Percentiles rank a stretch among this genome's conserved stretches.
phyloP scores from a whole-genome alignment of 495 filamentous ascomycete genomes.

The Trypethelium eluteriae region DNA sequence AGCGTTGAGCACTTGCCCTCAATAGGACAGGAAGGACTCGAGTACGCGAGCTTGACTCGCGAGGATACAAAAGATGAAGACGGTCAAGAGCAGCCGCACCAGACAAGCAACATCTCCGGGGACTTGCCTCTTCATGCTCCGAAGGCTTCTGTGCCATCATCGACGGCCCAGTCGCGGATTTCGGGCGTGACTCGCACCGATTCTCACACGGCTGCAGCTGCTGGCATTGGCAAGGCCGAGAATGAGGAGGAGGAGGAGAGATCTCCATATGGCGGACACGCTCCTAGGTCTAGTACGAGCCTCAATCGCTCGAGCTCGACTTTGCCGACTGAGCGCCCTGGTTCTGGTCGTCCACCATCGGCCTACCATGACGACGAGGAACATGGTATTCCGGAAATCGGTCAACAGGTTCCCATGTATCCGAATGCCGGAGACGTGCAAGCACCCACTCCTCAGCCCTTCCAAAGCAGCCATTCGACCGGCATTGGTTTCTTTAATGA shows the following conservation, averaged over 20 bases:
- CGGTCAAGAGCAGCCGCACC: conserved; percentile 41
- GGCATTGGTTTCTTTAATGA: conserved; percentile 53
- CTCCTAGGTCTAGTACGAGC: conserved; percentile 41
- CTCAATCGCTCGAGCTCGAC: conserved; percentile 47
- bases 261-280: conserved; percentile 27
- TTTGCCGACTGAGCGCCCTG: conserved; percentile 42
- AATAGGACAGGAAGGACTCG: conserved; percentile 79
- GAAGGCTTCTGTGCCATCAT: conserved; percentile 72
- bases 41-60: conserved; percentile 61
- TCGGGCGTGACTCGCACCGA: conserved; percentile 81
- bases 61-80: conserved; percentile 29
- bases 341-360: conserved; percentile 32
- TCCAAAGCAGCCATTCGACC: conserved; percentile 43
- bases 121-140: conserved; percentile 84
- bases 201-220: conserved; percentile 70
- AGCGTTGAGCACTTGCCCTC: conserved; percentile 70
- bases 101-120: conserved; percentile 69
- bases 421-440: conserved; percentile 92
- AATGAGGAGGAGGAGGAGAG: conserved; percentile 59
- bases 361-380: conserved; percentile 54
- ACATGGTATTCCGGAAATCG: conserved; percentile 85
- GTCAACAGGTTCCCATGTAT: conserved; percentile 86
- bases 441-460: conserved; percentile 79
- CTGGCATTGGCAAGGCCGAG: conserved; percentile 63
- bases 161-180: conserved; percentile 71